A percentile compares a stretch with the other conserved stretches of the same genome.
Evolutionary conservation across 345 rosid genomes (phyloP).

Genomic region (Pistacia atlantica): DNA sequence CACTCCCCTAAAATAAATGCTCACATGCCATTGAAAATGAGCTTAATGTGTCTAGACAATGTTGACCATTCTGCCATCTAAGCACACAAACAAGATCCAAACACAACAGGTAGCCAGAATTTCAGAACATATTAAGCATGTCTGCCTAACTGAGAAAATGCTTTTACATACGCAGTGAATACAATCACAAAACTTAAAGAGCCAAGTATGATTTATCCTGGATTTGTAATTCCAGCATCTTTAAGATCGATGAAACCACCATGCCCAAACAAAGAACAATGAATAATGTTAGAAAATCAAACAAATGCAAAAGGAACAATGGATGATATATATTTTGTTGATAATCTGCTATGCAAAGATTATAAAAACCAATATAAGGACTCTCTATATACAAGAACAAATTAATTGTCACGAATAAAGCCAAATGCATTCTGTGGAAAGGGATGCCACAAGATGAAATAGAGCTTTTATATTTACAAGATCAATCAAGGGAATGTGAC

Average conservation of each 20-base stretch:
- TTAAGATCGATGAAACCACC: neutral
- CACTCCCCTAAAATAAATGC: neutral
- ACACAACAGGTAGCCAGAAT: neutral
- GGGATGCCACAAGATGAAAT: neutral
- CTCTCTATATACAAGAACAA: neutral
- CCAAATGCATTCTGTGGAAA: neutral
- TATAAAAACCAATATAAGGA: neutral
- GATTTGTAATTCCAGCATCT: constrained; percentile 8
- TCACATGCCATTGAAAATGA: constrained; percentile 3
- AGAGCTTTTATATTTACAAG: neutral
- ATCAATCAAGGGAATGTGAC: neutral
- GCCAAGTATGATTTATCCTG: neutral
- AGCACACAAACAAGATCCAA: constrained; percentile 8
- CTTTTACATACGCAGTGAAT: too few relatives aligned
- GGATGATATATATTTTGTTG: neutral
- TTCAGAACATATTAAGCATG: neutral
- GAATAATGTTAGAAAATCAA: neutral
- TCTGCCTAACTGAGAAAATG: neutral
- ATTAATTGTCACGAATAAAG: constrained; percentile 4
- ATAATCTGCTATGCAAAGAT: neutral
- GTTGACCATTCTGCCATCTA: constrained; percentile 9
- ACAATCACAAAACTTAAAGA: neutral
- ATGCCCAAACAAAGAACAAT: neutral
- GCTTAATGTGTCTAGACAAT: neutral
- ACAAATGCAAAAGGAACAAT: neutral